phyloP scores from a whole-genome alignment of 805 yeast species.

The Kodamaea nitidulidarum region DNA sequence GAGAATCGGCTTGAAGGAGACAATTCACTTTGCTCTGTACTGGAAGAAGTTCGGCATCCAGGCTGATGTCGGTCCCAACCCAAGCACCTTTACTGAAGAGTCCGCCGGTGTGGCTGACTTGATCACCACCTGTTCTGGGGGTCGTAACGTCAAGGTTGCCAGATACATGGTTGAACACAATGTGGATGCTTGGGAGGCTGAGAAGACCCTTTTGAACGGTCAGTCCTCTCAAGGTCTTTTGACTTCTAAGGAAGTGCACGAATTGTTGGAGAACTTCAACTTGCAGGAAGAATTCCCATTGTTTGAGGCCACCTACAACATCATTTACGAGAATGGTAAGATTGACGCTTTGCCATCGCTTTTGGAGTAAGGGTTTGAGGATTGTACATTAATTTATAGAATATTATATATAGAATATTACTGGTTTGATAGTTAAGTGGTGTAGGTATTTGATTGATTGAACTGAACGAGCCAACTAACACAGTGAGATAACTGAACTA shows the following conservation, averaged over 20 bases:
- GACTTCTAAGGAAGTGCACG: slow-evolving; percentile 89
- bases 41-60: slow-evolving; percentile 55
- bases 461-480: too few species aligned
- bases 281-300: slow-evolving; percentile 73
- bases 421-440: neutral
- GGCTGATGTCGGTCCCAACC: slow-evolving; percentile 53
- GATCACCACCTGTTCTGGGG: slow-evolving; percentile 96
- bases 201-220: slow-evolving; percentile 83
- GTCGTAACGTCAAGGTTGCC: slow-evolving; percentile 93
- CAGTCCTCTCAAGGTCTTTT: slow-evolving; percentile 95
- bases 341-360: slow-evolving; percentile 73
- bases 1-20: slow-evolving; percentile 92
- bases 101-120: slow-evolving; percentile 97
- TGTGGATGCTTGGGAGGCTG: slow-evolving; percentile 75
- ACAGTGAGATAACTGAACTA: too few species aligned
- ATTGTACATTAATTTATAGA: neutral
- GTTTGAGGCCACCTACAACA: slow-evolving; percentile 74
- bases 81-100: slow-evolving; percentile 85
- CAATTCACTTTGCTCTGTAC: slow-evolving; percentile 68
- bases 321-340: slow-evolving; percentile 69
- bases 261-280: slow-evolving; percentile 56
- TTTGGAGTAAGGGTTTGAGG: slow-evolving; percentile 39
- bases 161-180: slow-evolving; percentile 77
- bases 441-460: too few species aligned
- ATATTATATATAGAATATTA: slow-evolving; percentile 1